phyloP scores from a whole-genome alignment of 2,329 filamentous ascomycete species.

The Pyricularia grisea region DNA sequence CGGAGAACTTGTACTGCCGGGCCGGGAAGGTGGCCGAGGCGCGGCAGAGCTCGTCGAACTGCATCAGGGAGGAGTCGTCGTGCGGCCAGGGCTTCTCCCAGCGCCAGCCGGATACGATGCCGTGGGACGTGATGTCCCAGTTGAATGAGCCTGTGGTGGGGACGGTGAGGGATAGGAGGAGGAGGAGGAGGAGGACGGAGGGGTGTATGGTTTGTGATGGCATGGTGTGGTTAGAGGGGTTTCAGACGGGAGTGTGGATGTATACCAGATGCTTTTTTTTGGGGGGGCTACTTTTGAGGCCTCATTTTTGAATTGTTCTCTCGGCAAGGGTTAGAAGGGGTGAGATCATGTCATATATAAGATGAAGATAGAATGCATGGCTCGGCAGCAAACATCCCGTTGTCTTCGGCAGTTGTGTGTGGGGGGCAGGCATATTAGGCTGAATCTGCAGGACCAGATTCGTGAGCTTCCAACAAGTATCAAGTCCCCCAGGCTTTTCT shows the following conservation, averaged over 20 bases:
- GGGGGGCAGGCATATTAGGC: neutral
- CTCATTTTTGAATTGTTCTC: neutral
- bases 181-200: neutral
- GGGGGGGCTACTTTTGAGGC: too few species aligned
- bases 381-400: neutral
- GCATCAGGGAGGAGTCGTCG: slow-evolving; percentile 16
- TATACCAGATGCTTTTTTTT: too few species aligned
- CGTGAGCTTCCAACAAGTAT: neutral
- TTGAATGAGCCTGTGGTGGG: slow-evolving; percentile 10
- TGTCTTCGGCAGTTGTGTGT: neutral
- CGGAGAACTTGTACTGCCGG: slow-evolving; percentile 18
- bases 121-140: slow-evolving; percentile 18
- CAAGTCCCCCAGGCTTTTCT: neutral
- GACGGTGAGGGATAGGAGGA: neutral
- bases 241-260: too few species aligned
- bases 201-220: neutral
- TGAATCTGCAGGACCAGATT: neutral
- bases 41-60: slow-evolving; percentile 19
- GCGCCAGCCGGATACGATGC: slow-evolving; percentile 18
- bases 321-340: neutral
- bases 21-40: slow-evolving; percentile 17
- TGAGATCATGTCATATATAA: neutral
- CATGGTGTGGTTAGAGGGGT: neutral
- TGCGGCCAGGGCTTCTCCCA: slow-evolving; percentile 21
- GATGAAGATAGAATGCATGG: neutral